These are phyloP conservation scores for Trifolium pratense DNA, from an alignment of 306 rosid genomes.

Conservation along the genomic window DNA sequence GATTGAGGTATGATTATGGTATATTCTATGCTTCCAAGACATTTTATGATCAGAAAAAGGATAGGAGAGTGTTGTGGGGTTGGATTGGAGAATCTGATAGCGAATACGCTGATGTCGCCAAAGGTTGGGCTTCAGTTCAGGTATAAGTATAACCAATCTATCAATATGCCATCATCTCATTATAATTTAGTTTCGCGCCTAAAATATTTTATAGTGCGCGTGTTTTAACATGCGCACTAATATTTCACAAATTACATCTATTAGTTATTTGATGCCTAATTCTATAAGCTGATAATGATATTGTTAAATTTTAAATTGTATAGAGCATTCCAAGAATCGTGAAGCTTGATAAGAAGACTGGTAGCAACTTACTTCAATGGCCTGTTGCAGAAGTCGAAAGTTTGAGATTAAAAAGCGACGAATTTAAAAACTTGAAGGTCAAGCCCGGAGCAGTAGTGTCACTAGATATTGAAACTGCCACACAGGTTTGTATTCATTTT, in stretches of 20 bases:
- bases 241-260: background rate
- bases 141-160: slow-evolving; percentile 56
- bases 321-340: slow-evolving; percentile 88
- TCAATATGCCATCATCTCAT: background rate
- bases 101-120: slow-evolving; percentile 75
- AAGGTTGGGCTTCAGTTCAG: slow-evolving; percentile 98
- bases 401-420: slow-evolving; percentile 65
- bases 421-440: slow-evolving; percentile 57
- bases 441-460: slow-evolving; percentile 74
- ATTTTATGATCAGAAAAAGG: slow-evolving; percentile 63
- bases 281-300: background rate
- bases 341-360: slow-evolving; percentile 71
- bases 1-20: slow-evolving; percentile 85
- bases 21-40: slow-evolving; percentile 89
- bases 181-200: too few relatives aligned
- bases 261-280: background rate
- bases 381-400: slow-evolving; percentile 79
- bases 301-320: slow-evolving; percentile 2
- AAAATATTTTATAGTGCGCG: background rate
- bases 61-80: slow-evolving; percentile 92
- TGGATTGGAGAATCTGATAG: slow-evolving; percentile 95
- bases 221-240: background rate
- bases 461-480: slow-evolving; percentile 67
- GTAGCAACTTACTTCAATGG: slow-evolving; percentile 83
- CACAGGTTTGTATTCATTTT: slow-evolving; percentile 62